Percentiles rank a stretch among this genome's conserved stretches.
Evolutionary conservation across 2,329 filamentous ascomycete species (phyloP).

Genomic region (Laburnicola sp.): DNA sequence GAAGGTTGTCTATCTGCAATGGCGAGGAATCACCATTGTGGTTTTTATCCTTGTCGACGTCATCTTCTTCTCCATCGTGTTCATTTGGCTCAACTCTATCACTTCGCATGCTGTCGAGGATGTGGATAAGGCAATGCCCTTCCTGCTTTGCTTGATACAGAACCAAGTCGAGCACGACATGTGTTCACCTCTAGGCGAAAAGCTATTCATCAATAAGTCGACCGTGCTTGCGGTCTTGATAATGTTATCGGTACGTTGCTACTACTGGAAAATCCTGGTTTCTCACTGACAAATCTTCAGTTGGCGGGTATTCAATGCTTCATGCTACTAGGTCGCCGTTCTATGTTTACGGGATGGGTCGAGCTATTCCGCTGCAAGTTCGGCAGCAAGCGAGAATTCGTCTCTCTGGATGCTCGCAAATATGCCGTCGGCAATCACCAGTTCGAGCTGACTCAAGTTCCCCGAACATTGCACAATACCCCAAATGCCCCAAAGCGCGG

Average conservation of each 20-base stretch:
- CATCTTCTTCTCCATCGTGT: conserved; percentile 89
- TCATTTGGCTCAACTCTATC: conserved; percentile 75
- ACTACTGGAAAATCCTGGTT: neutral
- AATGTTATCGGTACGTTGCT: conserved; percentile 70
- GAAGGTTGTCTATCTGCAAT: conserved; percentile 87
- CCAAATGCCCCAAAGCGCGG: conserved; percentile 34
- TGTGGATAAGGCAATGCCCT: conserved; percentile 61
- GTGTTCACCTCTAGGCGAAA: conserved; percentile 65
- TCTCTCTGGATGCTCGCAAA: conserved; percentile 73
- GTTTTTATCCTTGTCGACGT: conserved; percentile 88
- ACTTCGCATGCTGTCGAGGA: conserved; percentile 61
- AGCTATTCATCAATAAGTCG: conserved; percentile 71
- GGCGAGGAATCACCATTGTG: conserved; percentile 89
- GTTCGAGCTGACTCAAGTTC: conserved; percentile 43
- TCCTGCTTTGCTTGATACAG: conserved; percentile 71
- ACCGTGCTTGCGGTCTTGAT: conserved; percentile 81
- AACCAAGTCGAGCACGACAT: conserved; percentile 62
- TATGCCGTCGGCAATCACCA: conserved; percentile 36
- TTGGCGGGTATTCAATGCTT: conserved; percentile 84
- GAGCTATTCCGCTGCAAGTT: conserved; percentile 61
- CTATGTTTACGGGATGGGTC: conserved; percentile 84
- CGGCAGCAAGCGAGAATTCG: conserved; percentile 73
- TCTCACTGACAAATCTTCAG: conserved; percentile 5
- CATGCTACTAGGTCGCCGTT: conserved; percentile 76
- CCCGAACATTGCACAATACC: conserved; percentile 21